These are phyloP conservation scores for Fusarium irregulare DNA, from an alignment of 2,329 filamentous ascomycete genomes.

Conservation along the genomic window DNA sequence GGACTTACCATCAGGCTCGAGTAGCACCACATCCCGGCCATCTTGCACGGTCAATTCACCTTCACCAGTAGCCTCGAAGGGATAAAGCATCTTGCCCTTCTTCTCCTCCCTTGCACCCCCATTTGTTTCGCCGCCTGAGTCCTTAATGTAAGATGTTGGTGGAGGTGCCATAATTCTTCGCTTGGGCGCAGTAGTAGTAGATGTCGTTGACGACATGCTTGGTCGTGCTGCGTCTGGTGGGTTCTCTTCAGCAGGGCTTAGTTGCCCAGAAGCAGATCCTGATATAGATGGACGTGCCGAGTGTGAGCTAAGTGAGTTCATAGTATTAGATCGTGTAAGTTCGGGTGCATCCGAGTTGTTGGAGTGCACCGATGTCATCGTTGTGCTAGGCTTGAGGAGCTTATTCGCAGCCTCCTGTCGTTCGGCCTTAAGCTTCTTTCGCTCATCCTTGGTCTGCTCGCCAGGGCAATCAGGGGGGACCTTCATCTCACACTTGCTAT, in stretches of 20 bases:
- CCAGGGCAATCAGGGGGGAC: constrained; percentile 96
- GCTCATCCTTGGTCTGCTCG: constrained; percentile 92
- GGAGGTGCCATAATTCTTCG: constrained; percentile 89
- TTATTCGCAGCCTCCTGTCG: constrained; percentile 82
- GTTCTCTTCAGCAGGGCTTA: constrained; percentile 64
- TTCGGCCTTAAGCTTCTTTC: constrained; percentile 90
- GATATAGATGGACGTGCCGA: constrained; percentile 81
- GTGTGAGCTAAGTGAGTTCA: constrained; percentile 89
- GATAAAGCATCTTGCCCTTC: constrained; percentile 88
- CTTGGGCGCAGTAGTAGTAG: constrained; percentile 58
- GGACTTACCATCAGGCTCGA: constrained; percentile 85
- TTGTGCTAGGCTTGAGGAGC: constrained; percentile 60
- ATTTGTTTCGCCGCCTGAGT: constrained; percentile 64
- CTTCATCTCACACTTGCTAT: constrained; percentile 99
- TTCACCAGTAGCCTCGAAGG: constrained; percentile 82
- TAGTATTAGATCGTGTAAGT: constrained; percentile 84
- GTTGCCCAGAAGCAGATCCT: constrained; percentile 62
- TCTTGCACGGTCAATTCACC: constrained; percentile 86
- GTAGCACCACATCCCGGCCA: constrained; percentile 78
- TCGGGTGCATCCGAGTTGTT: constrained; percentile 73
- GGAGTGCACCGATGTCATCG: constrained; percentile 54
- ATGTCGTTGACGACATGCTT: constrained; percentile 46
- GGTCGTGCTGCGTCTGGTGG: constrained; percentile 43
- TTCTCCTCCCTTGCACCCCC: constrained; percentile 59
- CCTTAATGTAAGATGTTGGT: constrained; percentile 80